These are phyloP conservation scores for Coemansia sp. DNA, from an alignment of 192 early-diverging fungal genomes.

Conservation along the genomic window DNA sequence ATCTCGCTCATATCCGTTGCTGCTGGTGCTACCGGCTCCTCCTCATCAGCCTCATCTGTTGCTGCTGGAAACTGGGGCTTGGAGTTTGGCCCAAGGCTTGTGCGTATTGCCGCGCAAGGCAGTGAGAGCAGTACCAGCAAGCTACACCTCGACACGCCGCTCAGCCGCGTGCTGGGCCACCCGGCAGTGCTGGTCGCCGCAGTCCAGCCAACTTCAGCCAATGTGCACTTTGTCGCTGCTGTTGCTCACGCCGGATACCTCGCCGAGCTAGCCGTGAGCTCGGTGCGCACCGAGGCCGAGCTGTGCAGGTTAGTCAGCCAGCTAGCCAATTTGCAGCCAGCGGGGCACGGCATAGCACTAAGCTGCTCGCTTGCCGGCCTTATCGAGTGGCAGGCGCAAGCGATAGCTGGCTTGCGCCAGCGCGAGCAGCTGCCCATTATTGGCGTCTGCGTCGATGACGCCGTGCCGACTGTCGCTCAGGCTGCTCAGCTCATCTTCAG, in stretches of 20 bases:
- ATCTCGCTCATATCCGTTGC: slow-evolving; percentile 49
- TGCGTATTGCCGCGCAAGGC: slow-evolving; percentile 56
- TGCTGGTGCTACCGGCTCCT: no score
- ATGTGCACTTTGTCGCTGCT: slow-evolving; percentile 80
- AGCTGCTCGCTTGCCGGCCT: slow-evolving; percentile 80
- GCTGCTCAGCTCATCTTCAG: slow-evolving; percentile 69
- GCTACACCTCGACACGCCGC: slow-evolving; percentile 82
- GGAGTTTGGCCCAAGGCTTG: slow-evolving; percentile 79
- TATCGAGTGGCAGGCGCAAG: slow-evolving; percentile 81
- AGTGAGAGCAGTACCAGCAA: slow-evolving; percentile 60
- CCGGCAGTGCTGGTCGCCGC: slow-evolving; percentile 90
- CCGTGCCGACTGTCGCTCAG: slow-evolving; percentile 76
- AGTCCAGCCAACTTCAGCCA: slow-evolving; percentile 86
- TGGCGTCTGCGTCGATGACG: slow-evolving; percentile 81
- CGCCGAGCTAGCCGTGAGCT: slow-evolving; percentile 88
- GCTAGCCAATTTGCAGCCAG: slow-evolving; percentile 71
- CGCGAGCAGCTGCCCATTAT: slow-evolving; percentile 83
- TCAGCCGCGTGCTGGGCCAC: slow-evolving; percentile 82
- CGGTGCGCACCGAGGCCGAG: slow-evolving; percentile 72
- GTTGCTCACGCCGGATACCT: slow-evolving; percentile 89
- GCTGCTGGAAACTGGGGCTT: slow-evolving; percentile 91
- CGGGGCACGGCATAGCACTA: slow-evolving; percentile 86
- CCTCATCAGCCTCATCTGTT: neutral
- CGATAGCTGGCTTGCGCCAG: slow-evolving; percentile 75
- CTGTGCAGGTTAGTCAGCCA: slow-evolving; percentile 73